Conservation (phyloP, 306 rosid species). For the Cucurbita ficifolia region DNA sequence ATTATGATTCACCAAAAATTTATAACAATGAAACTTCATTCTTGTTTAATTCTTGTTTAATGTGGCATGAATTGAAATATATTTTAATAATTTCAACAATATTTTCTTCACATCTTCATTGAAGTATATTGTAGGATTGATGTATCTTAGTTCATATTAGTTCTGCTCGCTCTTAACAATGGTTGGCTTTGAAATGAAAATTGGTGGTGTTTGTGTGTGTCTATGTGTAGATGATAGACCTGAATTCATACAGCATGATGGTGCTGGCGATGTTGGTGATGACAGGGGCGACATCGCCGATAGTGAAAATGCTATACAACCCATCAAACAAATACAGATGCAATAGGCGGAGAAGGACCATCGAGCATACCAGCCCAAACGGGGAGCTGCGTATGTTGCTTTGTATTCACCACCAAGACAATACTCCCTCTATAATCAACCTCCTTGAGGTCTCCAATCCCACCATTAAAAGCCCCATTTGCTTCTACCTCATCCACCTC, state of each 20-base stretch:
- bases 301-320: conserved; percentile 28
- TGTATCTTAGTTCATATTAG: too few relatives aligned
- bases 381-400: conserved; percentile 26
- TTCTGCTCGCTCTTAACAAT: too few relatives aligned
- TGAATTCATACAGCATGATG: conserved; percentile 16
- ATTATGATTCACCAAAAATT: too few relatives aligned
- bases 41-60: too few relatives aligned
- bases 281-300: conserved; percentile 24
- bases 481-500: conserved; percentile 35
- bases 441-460: conserved; percentile 40
- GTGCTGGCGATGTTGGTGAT: conserved; percentile 19
- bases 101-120: too few relatives aligned
- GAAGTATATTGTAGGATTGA: too few relatives aligned
- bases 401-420: conserved; percentile 29
- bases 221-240: conserved; percentile 31
- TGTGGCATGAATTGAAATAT: too few relatives aligned
- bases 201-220: too few relatives aligned
- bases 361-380: conserved; percentile 19
- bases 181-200: too few relatives aligned
- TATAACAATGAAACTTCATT: too few relatives aligned
- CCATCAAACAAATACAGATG: conserved; percentile 37
- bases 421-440: conserved; percentile 32
- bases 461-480: conserved; percentile 20
- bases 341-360: conserved; percentile 16
- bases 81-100: too few relatives aligned